A percentile compares a stretch with the other conserved stretches of the same genome.
phyloP scores from a whole-genome alignment of 2,329 filamentous ascomycete species.

The Cladophialophora immunda region DNA sequence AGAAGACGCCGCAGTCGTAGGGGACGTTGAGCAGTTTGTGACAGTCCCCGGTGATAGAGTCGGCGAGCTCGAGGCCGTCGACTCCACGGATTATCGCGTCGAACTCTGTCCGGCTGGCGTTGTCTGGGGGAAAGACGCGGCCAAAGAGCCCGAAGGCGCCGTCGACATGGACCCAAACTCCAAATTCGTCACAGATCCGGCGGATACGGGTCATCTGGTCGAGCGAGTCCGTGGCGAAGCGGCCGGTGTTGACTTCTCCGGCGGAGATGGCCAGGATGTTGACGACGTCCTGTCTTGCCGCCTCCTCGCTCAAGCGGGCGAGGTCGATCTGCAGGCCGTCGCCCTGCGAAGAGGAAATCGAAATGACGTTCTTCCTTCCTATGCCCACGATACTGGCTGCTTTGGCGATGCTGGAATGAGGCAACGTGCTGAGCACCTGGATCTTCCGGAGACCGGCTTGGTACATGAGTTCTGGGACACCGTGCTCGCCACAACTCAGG shows the following conservation, averaged over 20 bases:
- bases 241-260: conserved; percentile 89
- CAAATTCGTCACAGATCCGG: conserved; percentile 73
- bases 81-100: conserved; percentile 58
- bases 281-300: conserved; percentile 64
- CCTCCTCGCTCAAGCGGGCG: conserved; percentile 66
- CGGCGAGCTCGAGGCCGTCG: conserved; percentile 78
- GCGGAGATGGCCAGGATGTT: conserved; percentile 83
- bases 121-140: conserved; percentile 64
- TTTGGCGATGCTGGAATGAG: conserved; percentile 85
- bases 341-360: conserved; percentile 59
- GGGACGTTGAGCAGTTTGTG: conserved; percentile 96
- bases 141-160: conserved; percentile 89
- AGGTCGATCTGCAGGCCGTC: conserved; percentile 77
- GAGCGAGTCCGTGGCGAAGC: conserved; percentile 70
- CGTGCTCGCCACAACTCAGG: conserved; percentile 71
- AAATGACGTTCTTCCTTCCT: conserved; percentile 73
- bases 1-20: conserved; percentile 91
- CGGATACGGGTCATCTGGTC: conserved; percentile 69
- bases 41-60: conserved; percentile 85
- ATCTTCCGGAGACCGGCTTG: conserved; percentile 71
- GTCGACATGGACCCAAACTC: conserved; percentile 89
- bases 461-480: conserved; percentile 56
- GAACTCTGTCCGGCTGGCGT: conserved; percentile 67
- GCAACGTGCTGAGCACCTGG: conserved; percentile 80
- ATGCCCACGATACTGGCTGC: conserved; percentile 83